Conservation (phyloP, 257 asterid species). For the Forsythia viridissima region DNA sequence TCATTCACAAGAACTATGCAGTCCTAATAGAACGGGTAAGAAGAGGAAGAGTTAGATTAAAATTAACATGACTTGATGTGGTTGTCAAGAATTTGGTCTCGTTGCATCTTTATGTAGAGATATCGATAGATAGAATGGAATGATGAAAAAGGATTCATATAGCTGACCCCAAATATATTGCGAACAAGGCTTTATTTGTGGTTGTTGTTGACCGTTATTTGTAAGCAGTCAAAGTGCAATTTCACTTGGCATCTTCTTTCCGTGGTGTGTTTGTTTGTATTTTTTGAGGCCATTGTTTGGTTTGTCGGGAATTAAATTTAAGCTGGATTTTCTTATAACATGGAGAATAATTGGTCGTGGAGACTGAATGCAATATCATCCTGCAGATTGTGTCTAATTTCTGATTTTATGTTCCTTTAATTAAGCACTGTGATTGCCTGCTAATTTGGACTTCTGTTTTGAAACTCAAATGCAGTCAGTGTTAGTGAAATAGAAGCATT, state of each 20-base stretch:
- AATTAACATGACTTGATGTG: background rate
- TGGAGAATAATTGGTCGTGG: background rate
- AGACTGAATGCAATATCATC: conserved; percentile 8
- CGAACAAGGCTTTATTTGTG: background rate
- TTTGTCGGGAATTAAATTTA: conserved; percentile 7
- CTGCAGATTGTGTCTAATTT: conserved; percentile 11
- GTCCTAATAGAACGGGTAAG: background rate
- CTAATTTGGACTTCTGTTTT: conserved; percentile 21
- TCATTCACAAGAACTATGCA: background rate
- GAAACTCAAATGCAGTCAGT: conserved; percentile 58
- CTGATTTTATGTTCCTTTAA: conserved; percentile 7
- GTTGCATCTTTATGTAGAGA: background rate
- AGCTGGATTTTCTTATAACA: background rate
- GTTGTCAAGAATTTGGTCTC: background rate
- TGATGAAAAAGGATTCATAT: background rate
- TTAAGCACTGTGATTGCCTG: conserved; percentile 16
- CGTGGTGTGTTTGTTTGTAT: background rate
- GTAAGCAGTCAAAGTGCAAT: background rate
- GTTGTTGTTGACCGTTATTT: background rate
- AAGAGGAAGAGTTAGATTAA: background rate
- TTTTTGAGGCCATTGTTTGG: background rate
- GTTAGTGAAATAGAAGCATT: conserved; percentile 89
- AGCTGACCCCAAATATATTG: background rate
- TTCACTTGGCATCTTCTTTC: background rate
- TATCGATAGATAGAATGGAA: background rate